These are phyloP conservation scores for Aspergillus versicolor DNA, from an alignment of 2,329 filamentous ascomycete species.

Conservation along the genomic window DNA sequence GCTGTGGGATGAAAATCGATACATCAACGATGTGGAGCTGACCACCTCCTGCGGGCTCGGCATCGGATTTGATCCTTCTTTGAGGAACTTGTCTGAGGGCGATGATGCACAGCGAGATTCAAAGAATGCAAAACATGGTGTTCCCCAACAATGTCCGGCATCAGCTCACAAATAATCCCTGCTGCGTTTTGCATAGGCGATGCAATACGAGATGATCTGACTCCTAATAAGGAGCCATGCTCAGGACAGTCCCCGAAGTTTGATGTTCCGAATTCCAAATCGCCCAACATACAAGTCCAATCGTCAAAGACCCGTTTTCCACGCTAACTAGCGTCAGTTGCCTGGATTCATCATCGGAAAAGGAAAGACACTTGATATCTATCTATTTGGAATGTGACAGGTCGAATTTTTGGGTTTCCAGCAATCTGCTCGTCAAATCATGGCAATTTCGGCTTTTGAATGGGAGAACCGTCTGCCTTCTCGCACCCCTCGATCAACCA, in stretches of 20 bases:
- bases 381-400: constrained; percentile 15
- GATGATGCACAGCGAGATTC: constrained; percentile 2
- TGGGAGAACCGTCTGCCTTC: background rate
- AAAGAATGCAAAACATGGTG: constrained; percentile 5
- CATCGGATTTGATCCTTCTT: background rate
- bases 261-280: constrained; percentile 10
- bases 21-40: constrained; percentile 18
- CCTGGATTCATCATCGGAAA: background rate
- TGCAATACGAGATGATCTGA: constrained; percentile 2
- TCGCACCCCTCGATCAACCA: background rate
- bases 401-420: constrained; percentile 7
- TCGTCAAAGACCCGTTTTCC: background rate
- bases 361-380: constrained; percentile 3
- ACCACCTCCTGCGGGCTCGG: background rate
- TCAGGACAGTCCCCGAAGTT: background rate
- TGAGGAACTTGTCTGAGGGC: background rate
- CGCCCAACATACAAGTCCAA: background rate
- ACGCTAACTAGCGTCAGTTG: constrained; percentile 7
- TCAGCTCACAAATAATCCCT: constrained; percentile 6
- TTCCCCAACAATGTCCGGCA: constrained; percentile 3
- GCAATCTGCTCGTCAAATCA: background rate
- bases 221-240: background rate
- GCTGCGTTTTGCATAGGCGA: background rate
- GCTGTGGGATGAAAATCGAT: constrained; percentile 10
- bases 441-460: constrained; percentile 4